These are phyloP conservation scores for Babesia ovis DNA, from an alignment of 169 alveolate genomes.

Conservation along the genomic window DNA sequence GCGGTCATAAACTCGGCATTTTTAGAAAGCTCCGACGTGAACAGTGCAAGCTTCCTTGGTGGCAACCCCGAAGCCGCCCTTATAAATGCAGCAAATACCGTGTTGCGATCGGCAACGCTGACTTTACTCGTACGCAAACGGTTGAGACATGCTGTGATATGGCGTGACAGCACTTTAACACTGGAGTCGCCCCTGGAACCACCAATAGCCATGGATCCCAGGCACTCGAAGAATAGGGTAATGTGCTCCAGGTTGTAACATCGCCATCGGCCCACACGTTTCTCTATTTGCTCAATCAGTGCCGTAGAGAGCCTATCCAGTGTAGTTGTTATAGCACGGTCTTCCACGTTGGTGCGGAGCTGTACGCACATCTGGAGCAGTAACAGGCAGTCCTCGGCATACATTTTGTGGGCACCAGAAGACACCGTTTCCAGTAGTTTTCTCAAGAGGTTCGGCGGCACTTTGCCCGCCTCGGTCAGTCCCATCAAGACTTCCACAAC, in stretches of 20 bases:
- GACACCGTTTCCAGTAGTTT: slow-evolving; percentile 38
- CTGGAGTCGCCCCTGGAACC: slow-evolving; percentile 28
- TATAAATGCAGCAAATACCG: slow-evolving; percentile 21
- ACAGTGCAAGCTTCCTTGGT: slow-evolving; percentile 17
- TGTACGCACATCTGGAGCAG: slow-evolving; percentile 31
- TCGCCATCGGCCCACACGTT: slow-evolving; percentile 53
- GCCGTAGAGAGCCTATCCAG: slow-evolving; percentile 21
- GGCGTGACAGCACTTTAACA: slow-evolving; percentile 21
- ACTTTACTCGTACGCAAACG: slow-evolving; percentile 12
- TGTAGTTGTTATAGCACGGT: background rate
- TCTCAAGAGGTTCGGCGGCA: slow-evolving; percentile 10
- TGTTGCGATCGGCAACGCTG: background rate
- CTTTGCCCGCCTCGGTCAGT: slow-evolving; percentile 35
- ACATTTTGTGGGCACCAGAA: slow-evolving; percentile 37
- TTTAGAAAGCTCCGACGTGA: slow-evolving; percentile 47
- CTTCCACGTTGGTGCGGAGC: slow-evolving; percentile 1
- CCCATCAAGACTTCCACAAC: slow-evolving; percentile 56
- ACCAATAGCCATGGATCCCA: slow-evolving; percentile 37
- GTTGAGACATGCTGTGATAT: slow-evolving; percentile 43
- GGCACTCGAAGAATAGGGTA: slow-evolving; percentile 43
- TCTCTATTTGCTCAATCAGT: slow-evolving; percentile 56
- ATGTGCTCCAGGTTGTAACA: slow-evolving; percentile 53
- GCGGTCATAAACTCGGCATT: slow-evolving; percentile 39
- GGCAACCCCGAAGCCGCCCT: slow-evolving; percentile 27
- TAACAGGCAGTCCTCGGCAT: slow-evolving; percentile 63